A percentile compares a stretch with the other conserved stretches of the same genome.
Conservation (phyloP, 2,329 filamentous ascomycete genomes). For the Penicillium decumbens region DNA sequence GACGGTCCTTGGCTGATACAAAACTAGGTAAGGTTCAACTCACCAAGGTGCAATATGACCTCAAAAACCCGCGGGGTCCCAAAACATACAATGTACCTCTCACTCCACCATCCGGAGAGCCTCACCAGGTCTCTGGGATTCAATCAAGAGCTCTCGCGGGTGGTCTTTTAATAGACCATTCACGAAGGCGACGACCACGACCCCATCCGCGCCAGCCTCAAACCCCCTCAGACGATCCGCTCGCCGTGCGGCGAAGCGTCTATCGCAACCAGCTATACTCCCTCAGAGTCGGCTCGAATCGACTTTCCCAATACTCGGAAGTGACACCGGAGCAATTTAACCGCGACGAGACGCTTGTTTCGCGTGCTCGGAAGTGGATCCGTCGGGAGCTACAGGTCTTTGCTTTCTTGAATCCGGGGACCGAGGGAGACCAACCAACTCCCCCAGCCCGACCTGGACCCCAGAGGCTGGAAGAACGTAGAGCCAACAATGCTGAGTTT, state of each 20-base stretch:
- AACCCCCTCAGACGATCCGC: conserved; percentile 39
- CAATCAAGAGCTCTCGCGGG: conserved; percentile 9
- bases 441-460: conserved; percentile 23
- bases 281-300: conserved; percentile 76
- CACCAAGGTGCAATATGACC: conserved; percentile 61
- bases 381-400: conserved; percentile 82
- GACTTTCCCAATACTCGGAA: conserved; percentile 69
- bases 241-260: conserved; percentile 63
- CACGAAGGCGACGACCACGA: conserved; percentile 18
- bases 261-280: conserved; percentile 71
- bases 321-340: conserved; percentile 65
- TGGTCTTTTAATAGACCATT: conserved; percentile 1
- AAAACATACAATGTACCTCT: conserved; percentile 56
- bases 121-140: conserved; percentile 1
- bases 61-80: conserved; percentile 49
- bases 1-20: background rate
- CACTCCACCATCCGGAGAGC: conserved; percentile 12
- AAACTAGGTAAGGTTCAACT: conserved; percentile 49
- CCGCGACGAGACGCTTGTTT: conserved; percentile 62
- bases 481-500: conserved; percentile 71
- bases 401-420: conserved; percentile 57
- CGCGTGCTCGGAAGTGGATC: conserved; percentile 74
- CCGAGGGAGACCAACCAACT: conserved; percentile 14
- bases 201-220: conserved; percentile 23
- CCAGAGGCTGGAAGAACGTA: conserved; percentile 39